Base-by-base conservation (phyloP, 257 asterid species). In the Solanum lignicaule region DNA sequence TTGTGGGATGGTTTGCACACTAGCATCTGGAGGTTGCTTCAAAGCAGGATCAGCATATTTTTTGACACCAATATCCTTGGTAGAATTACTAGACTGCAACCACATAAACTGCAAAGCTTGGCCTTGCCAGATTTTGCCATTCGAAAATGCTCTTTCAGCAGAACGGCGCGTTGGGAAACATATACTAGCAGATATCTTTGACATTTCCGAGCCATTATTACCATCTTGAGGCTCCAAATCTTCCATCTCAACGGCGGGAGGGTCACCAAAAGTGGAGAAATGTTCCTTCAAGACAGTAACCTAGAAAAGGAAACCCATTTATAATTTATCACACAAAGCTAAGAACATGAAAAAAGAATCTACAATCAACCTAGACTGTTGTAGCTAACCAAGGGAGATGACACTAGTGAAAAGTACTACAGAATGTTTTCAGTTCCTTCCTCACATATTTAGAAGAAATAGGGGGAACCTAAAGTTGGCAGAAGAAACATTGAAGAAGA, bases 81-180 rank as follows among this genome's bases (percentile, higher is more conserved):
- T 85, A 38, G 87, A 85, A 82, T 78, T 90, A 89, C 74, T 41
- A 52, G 92, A 58, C 5, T 88, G 65, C 65, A 90, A 79, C 99
- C 99, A 97, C 91, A 14, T 66, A 90, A 95, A 97, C 88, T 89
- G 95, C 92, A 97, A 90, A 89, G 88, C 90, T 85, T 95, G 95
- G 81, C 98, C 98, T 91, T 94, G 92, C 98, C 98, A 97, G 87
- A 89, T 81, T 92, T 94, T 95, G 39, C 98, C 99, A 81, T 93
- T 91, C 88, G 60, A 86, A 92, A 95, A 97, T 83, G 99, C 99
- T 91, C 68, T 93, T 92, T 97, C 99, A 84, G 99, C 98, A 87
- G 93, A 90, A 9, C 87, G 94, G 9, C 98, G 95, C 85, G 94
- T 90, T 68, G 92, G 91, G 85, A 93, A 97, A 89, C 93, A 91